Conservation (phyloP, 2,329 filamentous ascomycete species). For the Cladophialophora bantiana region DNA sequence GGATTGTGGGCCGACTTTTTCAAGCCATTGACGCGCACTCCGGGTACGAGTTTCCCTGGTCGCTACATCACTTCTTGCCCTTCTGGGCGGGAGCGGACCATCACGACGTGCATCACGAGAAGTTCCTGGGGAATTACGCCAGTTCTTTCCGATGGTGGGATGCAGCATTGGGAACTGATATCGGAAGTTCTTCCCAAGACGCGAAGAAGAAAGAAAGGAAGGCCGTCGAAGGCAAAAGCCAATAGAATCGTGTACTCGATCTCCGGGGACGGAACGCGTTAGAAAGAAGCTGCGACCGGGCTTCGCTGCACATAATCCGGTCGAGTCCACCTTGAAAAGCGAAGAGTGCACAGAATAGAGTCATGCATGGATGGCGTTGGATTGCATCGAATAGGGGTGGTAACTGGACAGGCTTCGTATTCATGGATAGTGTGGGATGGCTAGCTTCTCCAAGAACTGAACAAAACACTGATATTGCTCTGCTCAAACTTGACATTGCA, state of each 20-base stretch:
- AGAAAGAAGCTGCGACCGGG: conserved; percentile 21
- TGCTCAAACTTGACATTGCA: background rate
- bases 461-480: conserved; percentile 10
- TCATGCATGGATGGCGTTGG: conserved; percentile 27
- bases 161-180: conserved; percentile 90
- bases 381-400: conserved; percentile 18
- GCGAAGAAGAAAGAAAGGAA: conserved; percentile 30
- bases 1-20: conserved; percentile 92
- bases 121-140: conserved; percentile 97
- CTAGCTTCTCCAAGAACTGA: background rate
- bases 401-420: background rate
- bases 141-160: conserved; percentile 99
- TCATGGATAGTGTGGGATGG: conserved; percentile 1
- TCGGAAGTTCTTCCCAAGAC: conserved; percentile 58
- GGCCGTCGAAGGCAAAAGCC: conserved; percentile 20
- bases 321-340: conserved; percentile 20
- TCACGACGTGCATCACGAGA: conserved; percentile 97
- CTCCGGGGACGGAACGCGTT: background rate
- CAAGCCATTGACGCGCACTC: conserved; percentile 98
- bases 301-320: conserved; percentile 33
- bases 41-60: conserved; percentile 98
- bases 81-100: conserved; percentile 98
- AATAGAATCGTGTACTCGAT: conserved; percentile 10
- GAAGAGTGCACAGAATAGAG: conserved; percentile 4
- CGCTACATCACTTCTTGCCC: conserved; percentile 89